Base-by-base conservation (phyloP, 139 green algal genomes). In the Chloropicon primus region DNA sequence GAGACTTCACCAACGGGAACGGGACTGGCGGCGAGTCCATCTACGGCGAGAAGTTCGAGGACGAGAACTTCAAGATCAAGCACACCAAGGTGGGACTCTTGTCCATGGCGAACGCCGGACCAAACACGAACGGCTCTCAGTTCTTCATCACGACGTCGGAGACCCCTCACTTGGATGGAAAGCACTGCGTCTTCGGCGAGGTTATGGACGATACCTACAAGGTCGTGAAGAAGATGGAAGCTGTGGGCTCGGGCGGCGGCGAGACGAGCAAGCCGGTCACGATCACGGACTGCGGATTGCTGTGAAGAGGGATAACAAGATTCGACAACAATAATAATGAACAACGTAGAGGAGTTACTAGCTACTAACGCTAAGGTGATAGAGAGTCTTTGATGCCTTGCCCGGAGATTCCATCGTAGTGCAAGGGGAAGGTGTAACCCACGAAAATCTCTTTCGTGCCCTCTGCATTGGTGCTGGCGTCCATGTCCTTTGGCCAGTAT, bases 31-130 rank as follows among this genome's bases (percentile, higher is more conserved):
- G 88, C 0, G 86, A 88, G 78, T 82, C 53, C 82, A 90, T 89
- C 72, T 89, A 92, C 80, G 90, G 90, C 17, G 80, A 80, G 23
- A 88, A 89, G 71, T 88, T 92, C 77, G 84, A 83, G 2, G 71
- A 78, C 17, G 74, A 75, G 26, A 82, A 88, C 71, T 80, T 80
- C 76, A 22, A 24, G 41, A 62, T 62, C 41, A 62, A 62, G 41
- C 41, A 62, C 41, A 62, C 41, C 41, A 62, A 62, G 41, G 41
- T 54, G 3, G 74, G 74, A 3, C 23, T 78, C 21, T 5, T 54
- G 10, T 25, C 23, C 25, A 78, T 54, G 74, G 25, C 25, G 3
- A 78, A 54, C 74, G 23, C 74, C 28, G 25, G 74, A 22, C 41
- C 41, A 5, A 72, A 72, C 74, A 54, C n/a, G 21, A 72, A 78